Evolutionary conservation across 2,329 filamentous ascomycete genomes (phyloP).

Genomic region (Pyrenophora graminea): DNA sequence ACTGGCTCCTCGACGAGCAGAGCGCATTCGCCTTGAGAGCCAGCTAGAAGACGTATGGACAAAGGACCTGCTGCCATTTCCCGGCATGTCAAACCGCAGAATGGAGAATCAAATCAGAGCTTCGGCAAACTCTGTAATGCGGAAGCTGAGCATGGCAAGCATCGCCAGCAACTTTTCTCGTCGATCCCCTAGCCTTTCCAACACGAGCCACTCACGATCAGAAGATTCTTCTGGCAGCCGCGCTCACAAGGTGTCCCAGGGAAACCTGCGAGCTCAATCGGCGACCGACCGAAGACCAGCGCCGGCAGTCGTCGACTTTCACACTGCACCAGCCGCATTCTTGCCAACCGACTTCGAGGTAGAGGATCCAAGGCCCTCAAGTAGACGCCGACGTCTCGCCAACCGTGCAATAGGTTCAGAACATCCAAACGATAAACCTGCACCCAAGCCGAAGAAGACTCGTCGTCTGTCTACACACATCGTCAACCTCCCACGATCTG

Average conservation of each 20-base stretch:
- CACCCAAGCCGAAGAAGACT: conserved; percentile 31
- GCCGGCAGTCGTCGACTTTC: conserved; percentile 51
- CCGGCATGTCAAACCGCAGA: conserved; percentile 72
- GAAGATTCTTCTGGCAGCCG: conserved; percentile 42
- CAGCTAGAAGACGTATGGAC: conserved; percentile 82
- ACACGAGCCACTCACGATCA: conserved; percentile 44
- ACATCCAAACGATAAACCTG: conserved; percentile 28
- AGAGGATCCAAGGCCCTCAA: conserved; percentile 28
- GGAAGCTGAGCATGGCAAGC: conserved; percentile 82
- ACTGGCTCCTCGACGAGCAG: conserved; percentile 72
- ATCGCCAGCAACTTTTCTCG: conserved; percentile 77
- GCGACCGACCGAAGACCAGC: conserved; percentile 33
- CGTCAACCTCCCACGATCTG: conserved; percentile 36
- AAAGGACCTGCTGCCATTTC: conserved; percentile 76
- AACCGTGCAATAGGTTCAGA: conserved; percentile 31
- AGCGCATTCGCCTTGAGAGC: conserved; percentile 76
- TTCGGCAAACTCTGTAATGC: conserved; percentile 84
- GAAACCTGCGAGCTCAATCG: conserved; percentile 30
- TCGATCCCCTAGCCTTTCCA: conserved; percentile 65
- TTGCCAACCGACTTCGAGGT: conserved; percentile 55
- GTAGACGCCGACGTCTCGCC: conserved; percentile 35
- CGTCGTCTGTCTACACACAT: conserved; percentile 40
- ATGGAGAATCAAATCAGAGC: conserved; percentile 74
- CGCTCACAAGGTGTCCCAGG: conserved; percentile 33
- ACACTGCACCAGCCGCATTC: conserved; percentile 53